Base-by-base conservation (phyloP, 495 filamentous ascomycete species). In the Thozetella sp. region DNA sequence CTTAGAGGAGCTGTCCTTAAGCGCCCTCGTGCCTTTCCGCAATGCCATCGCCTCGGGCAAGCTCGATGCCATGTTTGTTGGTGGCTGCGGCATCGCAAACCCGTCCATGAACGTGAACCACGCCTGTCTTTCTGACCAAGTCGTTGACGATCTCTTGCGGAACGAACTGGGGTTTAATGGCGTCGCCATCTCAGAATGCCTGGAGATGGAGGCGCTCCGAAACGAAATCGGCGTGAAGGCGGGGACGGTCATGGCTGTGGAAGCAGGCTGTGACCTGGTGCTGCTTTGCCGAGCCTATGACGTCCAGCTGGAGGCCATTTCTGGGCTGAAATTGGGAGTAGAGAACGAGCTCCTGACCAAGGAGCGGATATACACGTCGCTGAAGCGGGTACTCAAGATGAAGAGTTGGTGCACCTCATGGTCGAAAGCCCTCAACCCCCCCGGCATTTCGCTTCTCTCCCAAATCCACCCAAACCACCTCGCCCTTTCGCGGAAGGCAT, bases 191-290 rank as follows among this genome's bases (percentile, higher is more conserved):
- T 96, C 92, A 0, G 93, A 97, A 66, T 97, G 93, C 58, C 78
- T 96, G n/a, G 93, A 96, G 71, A 97, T 96, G 93, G 93, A 97
- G 63, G 91, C 92, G 0, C 80, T 97, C 15, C 90, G 89, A 54
- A 90, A 93, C 62, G 93, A 96, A 62, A 95, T 96, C 61, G 93
- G 93, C 13, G 90, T 97, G n/a, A 89, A 91, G 58, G 92, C 92
- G 15, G 92, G 93, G 17, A 95, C 91, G 0, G 91, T 96, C 56
- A 97, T 97, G 93, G 93, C 93, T 0, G 90, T 96, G 57, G 93
- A 95, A 68, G 93, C 93, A 19, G 93, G 93, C 25, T 96, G 92
- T 68, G 93, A 97, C 77, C 74, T 96, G 30, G 85, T 96, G 17
- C 80, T 96, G 15, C 80, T 96, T 13, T 97, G 93, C 66, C 86